A percentile compares a stretch with the other conserved stretches of the same genome.
phyloP scores from a whole-genome alignment of 371 early-diverging fungal species.

The Parasitella parasitica region DNA sequence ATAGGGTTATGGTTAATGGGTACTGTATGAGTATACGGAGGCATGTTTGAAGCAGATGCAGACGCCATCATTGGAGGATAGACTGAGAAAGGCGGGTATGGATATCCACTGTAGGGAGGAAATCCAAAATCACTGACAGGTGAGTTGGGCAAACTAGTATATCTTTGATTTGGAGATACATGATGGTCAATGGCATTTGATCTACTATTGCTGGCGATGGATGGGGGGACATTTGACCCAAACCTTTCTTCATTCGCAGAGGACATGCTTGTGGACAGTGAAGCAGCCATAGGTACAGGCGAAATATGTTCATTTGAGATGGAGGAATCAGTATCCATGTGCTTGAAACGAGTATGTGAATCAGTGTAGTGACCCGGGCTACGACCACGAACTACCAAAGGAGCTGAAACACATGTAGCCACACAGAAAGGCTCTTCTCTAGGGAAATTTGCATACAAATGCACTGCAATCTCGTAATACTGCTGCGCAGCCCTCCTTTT shows the following conservation, averaged over 20 bases:
- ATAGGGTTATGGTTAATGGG: not conserved
- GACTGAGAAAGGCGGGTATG: slow-evolving; percentile 16
- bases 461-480: slow-evolving; percentile 70
- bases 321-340: slow-evolving; percentile 18
- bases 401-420: slow-evolving; percentile 65
- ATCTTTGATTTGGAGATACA: slow-evolving; percentile 16
- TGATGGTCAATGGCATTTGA: not conserved
- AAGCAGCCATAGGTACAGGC: slow-evolving; percentile 21
- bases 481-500: slow-evolving; percentile 83
- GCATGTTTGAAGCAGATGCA: not conserved
- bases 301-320: slow-evolving; percentile 22
- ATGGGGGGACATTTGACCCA: not conserved
- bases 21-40: not conserved
- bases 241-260: not conserved
- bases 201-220: not conserved
- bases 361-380: slow-evolving; percentile 86
- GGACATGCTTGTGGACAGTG: slow-evolving; percentile 19
- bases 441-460: slow-evolving; percentile 59
- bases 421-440: slow-evolving; percentile 46
- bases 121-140: slow-evolving; percentile 32
- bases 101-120: slow-evolving; percentile 22
- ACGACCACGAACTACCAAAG: slow-evolving; percentile 84
- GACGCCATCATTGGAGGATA: slow-evolving; percentile 7
- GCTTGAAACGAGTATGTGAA: slow-evolving; percentile 36
- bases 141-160: slow-evolving; percentile 26